Conservation (phyloP, 2,329 filamentous ascomycete species). For the Myriosclerotinia curreyana region DNA sequence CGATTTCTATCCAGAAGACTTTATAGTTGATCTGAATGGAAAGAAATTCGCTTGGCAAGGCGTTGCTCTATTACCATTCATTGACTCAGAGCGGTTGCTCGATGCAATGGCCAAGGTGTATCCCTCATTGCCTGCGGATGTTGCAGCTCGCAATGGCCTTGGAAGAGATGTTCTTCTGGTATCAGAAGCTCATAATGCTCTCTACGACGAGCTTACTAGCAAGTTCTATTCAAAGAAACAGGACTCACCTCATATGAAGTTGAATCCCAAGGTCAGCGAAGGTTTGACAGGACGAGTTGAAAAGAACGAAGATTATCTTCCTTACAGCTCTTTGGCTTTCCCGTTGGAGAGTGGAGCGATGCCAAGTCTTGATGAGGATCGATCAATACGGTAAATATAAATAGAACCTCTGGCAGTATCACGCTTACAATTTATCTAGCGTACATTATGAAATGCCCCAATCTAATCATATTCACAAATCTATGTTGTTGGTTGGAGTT, state of each 20-base stretch:
- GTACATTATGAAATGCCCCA: slow-evolving; percentile 83
- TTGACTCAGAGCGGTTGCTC: slow-evolving; percentile 84
- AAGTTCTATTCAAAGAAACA: slow-evolving; percentile 93
- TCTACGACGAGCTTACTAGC: slow-evolving; percentile 80
- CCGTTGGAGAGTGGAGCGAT: slow-evolving; percentile 69
- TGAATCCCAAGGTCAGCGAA: slow-evolving; percentile 72
- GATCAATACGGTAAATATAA: slow-evolving; percentile 69
- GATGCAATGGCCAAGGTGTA: slow-evolving; percentile 81
- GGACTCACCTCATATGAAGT: slow-evolving; percentile 60
- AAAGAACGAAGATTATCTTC: slow-evolving; percentile 80
- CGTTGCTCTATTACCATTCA: slow-evolving; percentile 89
- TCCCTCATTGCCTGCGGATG: slow-evolving; percentile 71
- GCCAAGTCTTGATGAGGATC: slow-evolving; percentile 78
- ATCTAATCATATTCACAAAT: slow-evolving; percentile 75
- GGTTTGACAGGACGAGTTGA: slow-evolving; percentile 77
- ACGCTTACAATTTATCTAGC: slow-evolving; percentile 46
- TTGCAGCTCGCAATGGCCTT: slow-evolving; percentile 71
- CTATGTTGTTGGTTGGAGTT: slow-evolving; percentile 85
- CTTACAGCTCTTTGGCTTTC: slow-evolving; percentile 76
- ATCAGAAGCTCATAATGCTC: slow-evolving; percentile 70
- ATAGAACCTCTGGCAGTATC: slow-evolving; percentile 1
- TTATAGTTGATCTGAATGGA: slow-evolving; percentile 88
- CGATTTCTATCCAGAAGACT: slow-evolving; percentile 96
- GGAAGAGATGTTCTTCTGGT: slow-evolving; percentile 82
- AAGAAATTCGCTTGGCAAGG: slow-evolving; percentile 99